Conservation (phyloP, 2,329 filamentous ascomycete species). For the Exophiala lecanii-corni region DNA sequence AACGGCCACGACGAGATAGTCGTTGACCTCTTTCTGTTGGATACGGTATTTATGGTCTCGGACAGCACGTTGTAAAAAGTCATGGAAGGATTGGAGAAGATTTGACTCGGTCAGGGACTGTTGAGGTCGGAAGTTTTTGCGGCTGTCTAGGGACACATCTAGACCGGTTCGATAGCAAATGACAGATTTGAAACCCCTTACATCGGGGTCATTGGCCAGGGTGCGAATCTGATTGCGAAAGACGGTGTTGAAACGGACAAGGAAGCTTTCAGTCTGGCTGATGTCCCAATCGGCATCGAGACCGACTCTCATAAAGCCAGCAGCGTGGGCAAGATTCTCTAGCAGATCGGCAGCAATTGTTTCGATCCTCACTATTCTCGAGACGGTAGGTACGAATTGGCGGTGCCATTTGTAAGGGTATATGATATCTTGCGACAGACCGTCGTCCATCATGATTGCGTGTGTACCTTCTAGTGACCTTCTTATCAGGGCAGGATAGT, state of each 20-base stretch:
- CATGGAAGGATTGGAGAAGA: conserved; percentile 23
- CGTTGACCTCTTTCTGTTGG: conserved; percentile 62
- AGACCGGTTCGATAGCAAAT: conserved; percentile 77
- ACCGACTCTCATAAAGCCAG: conserved; percentile 35
- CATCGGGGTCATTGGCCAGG: conserved; percentile 59
- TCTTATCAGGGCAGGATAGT: conserved; percentile 55
- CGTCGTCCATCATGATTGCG: conserved; percentile 73
- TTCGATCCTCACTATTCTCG: conserved; percentile 74
- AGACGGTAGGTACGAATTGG: conserved; percentile 58
- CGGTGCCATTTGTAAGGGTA: conserved; percentile 63
- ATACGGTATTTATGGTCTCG: conserved; percentile 40
- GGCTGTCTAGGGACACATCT: conserved; percentile 44
- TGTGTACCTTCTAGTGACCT: conserved; percentile 69
- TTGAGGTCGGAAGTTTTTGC: conserved; percentile 26
- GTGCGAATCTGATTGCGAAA: conserved; percentile 52
- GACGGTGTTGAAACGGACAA: conserved; percentile 42
- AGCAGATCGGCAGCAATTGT: conserved; percentile 61
- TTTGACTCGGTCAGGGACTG: conserved; percentile 25
- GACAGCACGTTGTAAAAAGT: conserved; percentile 23
- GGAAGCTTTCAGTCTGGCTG: conserved; percentile 25
- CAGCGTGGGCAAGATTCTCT: conserved; percentile 45
- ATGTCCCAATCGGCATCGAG: conserved; percentile 38
- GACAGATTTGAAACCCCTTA: conserved; percentile 78
- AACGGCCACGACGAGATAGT: conserved; percentile 62
- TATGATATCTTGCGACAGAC: conserved; percentile 54